These are phyloP conservation scores for Agastache rugosa DNA, from an alignment of 257 asterid genomes.

Conservation along the genomic window DNA sequence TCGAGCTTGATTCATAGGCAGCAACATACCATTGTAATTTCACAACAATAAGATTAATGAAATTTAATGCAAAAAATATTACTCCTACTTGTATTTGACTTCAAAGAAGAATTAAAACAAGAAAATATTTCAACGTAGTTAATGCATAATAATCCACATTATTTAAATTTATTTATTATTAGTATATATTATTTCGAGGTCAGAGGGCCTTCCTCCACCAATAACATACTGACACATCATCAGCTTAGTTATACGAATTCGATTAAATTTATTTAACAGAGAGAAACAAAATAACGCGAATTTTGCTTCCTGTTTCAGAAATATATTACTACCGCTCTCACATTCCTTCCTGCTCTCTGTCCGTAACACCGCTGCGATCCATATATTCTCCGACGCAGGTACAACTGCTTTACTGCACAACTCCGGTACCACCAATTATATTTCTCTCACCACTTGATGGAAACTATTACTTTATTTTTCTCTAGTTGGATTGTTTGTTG, in stretches of 20 bases:
- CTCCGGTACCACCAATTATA: constrained; percentile 31
- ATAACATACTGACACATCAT: constrained; percentile 28
- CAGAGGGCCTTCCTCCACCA: constrained; percentile 25
- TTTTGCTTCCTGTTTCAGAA: constrained; percentile 18
- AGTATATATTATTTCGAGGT: constrained; percentile 29
- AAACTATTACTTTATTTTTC: background rate
- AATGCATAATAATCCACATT: background rate
- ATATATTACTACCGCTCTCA: background rate
- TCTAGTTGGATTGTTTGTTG: constrained; percentile 25
- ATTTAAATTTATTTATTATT: no score
- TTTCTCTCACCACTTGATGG: constrained; percentile 15
- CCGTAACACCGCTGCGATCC: constrained; percentile 28
- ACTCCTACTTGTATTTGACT: background rate
- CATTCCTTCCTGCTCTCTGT: background rate
- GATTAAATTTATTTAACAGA: background rate
- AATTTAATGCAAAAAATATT: no score
- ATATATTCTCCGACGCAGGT: constrained; percentile 23
- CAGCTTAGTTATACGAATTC: background rate
- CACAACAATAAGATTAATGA: background rate
- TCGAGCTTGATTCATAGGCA: no score
- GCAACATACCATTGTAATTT: background rate
- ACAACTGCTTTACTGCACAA: background rate
- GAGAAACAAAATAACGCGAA: constrained; percentile 13
- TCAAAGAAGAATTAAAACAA: background rate
- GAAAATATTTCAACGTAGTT: background rate